Percentiles rank a stretch among this genome's conserved stretches.
These are phyloP conservation scores for Blastobotrys raffinosifermentans DNA, from an alignment of 1,139 yeast genomes.

Conservation along the genomic window DNA sequence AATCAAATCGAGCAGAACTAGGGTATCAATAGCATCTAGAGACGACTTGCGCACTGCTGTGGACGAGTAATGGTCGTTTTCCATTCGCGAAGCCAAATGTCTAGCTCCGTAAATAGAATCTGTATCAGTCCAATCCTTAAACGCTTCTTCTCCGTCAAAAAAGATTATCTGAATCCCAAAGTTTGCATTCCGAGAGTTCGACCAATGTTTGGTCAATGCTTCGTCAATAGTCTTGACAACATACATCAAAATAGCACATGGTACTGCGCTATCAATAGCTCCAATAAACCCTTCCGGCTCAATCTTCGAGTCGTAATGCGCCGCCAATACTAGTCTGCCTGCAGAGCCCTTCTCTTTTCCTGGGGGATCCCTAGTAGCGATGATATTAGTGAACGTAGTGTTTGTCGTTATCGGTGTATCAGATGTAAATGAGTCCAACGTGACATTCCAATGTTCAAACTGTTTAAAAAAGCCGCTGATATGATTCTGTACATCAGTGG, in stretches of 20 bases:
- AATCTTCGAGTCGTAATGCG: slow-evolving; percentile 49
- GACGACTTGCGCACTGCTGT: slow-evolving; percentile 14
- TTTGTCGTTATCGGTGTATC: slow-evolving; percentile 32
- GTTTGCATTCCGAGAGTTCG: slow-evolving; percentile 4
- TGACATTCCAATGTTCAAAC: slow-evolving; percentile 36
- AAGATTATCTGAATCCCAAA: slow-evolving; percentile 45
- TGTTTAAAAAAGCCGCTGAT: slow-evolving; percentile 26
- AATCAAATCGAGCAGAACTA: slow-evolving; percentile 46
- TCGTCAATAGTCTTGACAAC: slow-evolving; percentile 35
- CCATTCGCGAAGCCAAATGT: slow-evolving; percentile 42
- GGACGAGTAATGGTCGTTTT: slow-evolving; percentile 7
- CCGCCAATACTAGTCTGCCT: slow-evolving; percentile 42
- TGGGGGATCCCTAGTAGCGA: slow-evolving; percentile 33
- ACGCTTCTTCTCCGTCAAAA: slow-evolving; percentile 58
- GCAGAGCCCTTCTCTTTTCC: slow-evolving; percentile 19
- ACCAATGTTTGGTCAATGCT: slow-evolving; percentile 27
- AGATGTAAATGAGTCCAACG: slow-evolving; percentile 38
- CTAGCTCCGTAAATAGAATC: slow-evolving; percentile 55
- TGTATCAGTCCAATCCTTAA: slow-evolving; percentile 42
- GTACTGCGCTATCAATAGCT: slow-evolving; percentile 53
- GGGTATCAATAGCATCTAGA: slow-evolving; percentile 35
- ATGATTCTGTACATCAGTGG: slow-evolving; percentile 36
- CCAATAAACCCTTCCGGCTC: slow-evolving; percentile 52
- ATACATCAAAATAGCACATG: slow-evolving; percentile 48
- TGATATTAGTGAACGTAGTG: slow-evolving; percentile 42